Conservation (phyloP, 1,139 yeast genomes). For the Waltiozyma solani region DNA sequence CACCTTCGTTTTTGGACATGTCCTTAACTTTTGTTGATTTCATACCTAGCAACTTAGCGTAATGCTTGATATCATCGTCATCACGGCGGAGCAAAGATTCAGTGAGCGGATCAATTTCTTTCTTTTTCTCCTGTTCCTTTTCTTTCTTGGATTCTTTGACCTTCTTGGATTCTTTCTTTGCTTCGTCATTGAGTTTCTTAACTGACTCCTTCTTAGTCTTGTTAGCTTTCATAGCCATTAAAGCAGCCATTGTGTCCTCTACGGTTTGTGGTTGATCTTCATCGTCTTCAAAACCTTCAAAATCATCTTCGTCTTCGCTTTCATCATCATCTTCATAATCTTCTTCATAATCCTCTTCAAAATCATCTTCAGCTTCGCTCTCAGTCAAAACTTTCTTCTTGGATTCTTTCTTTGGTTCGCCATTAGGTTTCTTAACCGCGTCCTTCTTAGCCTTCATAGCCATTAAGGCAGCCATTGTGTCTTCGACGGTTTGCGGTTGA, state of each 20-base stretch:
- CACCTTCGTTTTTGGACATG: slow-evolving; percentile 41
- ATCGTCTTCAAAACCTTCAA: slow-evolving; percentile 13
- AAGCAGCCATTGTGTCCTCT: slow-evolving; percentile 28
- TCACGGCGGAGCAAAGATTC: slow-evolving; percentile 43
- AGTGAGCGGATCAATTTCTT: slow-evolving; percentile 19
- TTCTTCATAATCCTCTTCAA: no score
- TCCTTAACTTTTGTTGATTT: slow-evolving; percentile 44
- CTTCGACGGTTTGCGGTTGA: slow-evolving; percentile 21
- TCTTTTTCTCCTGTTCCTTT: slow-evolving; percentile 12
- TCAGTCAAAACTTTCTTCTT: no score
- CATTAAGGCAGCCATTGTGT: slow-evolving; percentile 35
- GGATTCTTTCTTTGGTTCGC: no score
- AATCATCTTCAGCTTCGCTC: no score
- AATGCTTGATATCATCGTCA: slow-evolving; percentile 72
- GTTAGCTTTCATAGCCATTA: slow-evolving; percentile 23
- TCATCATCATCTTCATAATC: no score
- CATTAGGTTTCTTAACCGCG: neutral
- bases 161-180: slow-evolving; percentile 1
- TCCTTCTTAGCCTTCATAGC: slow-evolving; percentile 28
- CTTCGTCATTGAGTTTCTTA: neutral
- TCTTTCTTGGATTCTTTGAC: slow-evolving; percentile 3
- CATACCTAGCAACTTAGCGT: slow-evolving; percentile 73
- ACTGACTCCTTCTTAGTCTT: slow-evolving; percentile 3
- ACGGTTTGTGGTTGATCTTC: slow-evolving; percentile 10
- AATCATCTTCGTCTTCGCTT: neutral